These are phyloP conservation scores for Podila horticola DNA, from an alignment of 192 early-diverging fungal species.

Conservation along the genomic window DNA sequence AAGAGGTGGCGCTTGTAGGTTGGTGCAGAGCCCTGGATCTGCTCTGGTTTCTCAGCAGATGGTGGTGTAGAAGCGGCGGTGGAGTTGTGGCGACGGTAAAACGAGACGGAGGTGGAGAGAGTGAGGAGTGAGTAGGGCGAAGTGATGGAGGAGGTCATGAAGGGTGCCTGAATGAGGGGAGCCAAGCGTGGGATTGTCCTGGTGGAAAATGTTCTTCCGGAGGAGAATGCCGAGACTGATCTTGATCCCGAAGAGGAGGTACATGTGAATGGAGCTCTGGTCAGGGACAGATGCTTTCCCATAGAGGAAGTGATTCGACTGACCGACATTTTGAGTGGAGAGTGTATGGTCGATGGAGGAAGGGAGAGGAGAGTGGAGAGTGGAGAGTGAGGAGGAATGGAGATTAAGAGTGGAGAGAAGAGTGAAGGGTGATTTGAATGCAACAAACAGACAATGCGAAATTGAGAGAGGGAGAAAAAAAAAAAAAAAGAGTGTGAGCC, in stretches of 20 bases:
- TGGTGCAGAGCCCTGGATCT: conserved; percentile 41
- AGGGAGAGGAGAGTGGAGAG: background rate
- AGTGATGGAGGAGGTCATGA: background rate
- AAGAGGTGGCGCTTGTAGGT: conserved; percentile 40
- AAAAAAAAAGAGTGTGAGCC: background rate
- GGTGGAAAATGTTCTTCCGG: background rate
- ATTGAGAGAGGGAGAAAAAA: background rate
- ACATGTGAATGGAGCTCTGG: no score
- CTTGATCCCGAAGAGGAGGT: no score
- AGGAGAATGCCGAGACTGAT: no score
- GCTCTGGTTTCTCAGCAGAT: conserved; percentile 14
- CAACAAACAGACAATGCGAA: background rate
- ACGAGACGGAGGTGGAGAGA: background rate
- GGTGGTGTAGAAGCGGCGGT: background rate
- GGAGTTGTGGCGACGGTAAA: background rate
- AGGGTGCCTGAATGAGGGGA: background rate
- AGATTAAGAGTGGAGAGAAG: background rate
- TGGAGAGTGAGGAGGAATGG: background rate
- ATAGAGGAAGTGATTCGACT: no score
- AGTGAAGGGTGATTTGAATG: background rate
- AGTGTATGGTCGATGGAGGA: background rate
- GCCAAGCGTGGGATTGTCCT: background rate
- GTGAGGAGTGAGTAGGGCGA: background rate
- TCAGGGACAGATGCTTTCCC: no score
- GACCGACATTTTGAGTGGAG: no score